Conservation (phyloP, 208 protist genomes). For the Sergeia podlipaevii region DNA sequence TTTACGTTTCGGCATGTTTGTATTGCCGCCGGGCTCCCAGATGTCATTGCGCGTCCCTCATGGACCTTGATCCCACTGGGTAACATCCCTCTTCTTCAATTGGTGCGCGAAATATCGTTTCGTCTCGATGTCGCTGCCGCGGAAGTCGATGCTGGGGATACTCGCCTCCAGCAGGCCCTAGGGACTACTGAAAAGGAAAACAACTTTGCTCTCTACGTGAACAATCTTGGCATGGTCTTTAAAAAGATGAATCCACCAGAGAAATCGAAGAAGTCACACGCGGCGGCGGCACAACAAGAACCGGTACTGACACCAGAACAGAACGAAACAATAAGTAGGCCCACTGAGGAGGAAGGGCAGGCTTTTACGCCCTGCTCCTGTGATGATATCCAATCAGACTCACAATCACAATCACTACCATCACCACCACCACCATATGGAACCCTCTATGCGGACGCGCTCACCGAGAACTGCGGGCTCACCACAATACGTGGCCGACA, state of each 20-base stretch:
- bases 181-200: slow-evolving; percentile 32
- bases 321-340: no score
- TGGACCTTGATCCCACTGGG: slow-evolving; percentile 37
- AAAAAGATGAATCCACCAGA: no score
- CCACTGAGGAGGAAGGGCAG: no score
- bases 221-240: slow-evolving; percentile 30
- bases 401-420: no score
- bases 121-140: slow-evolving; percentile 31
- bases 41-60: slow-evolving; percentile 35
- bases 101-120: slow-evolving; percentile 48
- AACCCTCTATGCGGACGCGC: no score
- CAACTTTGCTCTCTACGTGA: slow-evolving; percentile 42
- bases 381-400: no score
- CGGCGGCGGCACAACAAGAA: no score
- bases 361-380: no score
- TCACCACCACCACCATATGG: no score
- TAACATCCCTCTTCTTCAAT: slow-evolving; percentile 45
- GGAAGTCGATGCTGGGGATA: slow-evolving; percentile 32
- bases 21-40: slow-evolving; percentile 23
- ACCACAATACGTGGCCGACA: slow-evolving; percentile 30
- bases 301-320: no score
- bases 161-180: slow-evolving; percentile 25
- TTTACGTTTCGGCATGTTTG: slow-evolving; percentile 31
- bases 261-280: no score
- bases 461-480: slow-evolving; percentile 40